A percentile compares a stretch with the other conserved stretches of the same genome.
Conservation (phyloP, 345 rosid species). For the Cardamine resedifolia region DNA sequence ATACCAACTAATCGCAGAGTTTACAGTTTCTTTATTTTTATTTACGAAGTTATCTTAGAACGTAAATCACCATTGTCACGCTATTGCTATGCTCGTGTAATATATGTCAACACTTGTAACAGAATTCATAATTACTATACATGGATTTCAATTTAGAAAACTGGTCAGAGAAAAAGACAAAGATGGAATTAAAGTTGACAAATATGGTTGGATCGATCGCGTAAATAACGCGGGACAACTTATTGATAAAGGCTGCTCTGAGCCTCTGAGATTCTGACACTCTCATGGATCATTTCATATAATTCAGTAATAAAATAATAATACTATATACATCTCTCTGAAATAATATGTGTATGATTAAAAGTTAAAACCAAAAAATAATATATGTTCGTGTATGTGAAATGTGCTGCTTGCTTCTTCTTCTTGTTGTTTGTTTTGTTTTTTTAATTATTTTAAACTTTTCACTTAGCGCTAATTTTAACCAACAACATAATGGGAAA, state of each 20-base stretch:
- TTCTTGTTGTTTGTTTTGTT: too few species aligned
- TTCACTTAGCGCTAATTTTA: not conserved
- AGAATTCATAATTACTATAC: not conserved
- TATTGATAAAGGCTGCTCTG: conserved; percentile 39
- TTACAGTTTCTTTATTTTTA: not conserved
- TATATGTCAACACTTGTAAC: not conserved
- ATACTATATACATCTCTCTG: not conserved
- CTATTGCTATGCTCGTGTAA: not conserved
- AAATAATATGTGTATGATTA: not conserved
- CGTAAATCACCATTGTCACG: not conserved
- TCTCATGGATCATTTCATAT: conserved; percentile 34
- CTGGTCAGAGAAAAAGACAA: conserved; percentile 9
- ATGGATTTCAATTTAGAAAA: not conserved
- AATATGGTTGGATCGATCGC: conserved; percentile 29
- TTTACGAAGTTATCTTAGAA: not conserved
- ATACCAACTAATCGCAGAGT: not conserved
- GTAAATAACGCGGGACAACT: conserved; percentile 38
- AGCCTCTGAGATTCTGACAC: conserved; percentile 28
- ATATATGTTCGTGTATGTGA: not conserved
- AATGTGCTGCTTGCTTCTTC: not conserved
- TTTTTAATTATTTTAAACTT: not conserved
- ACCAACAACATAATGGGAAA: not conserved
- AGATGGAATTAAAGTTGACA: conserved; percentile 31
- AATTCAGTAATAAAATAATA: conserved; percentile 7
- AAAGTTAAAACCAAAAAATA: not conserved